Conservation (phyloP, 306 rosid species). For the Casuarina cunninghamiana region DNA sequence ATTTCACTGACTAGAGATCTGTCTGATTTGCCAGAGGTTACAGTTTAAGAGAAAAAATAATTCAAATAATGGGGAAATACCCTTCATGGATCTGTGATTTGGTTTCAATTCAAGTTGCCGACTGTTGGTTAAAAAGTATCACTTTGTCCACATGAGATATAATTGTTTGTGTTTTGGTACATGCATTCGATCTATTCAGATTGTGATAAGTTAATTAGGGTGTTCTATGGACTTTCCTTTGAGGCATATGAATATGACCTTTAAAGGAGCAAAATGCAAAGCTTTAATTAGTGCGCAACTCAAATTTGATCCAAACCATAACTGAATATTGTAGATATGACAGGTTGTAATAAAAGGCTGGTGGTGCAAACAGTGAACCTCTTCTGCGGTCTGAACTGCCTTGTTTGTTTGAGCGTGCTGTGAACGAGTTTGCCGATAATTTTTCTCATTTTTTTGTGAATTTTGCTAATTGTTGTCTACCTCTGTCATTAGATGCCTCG, state of each 20-base stretch:
- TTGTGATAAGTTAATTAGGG: no score
- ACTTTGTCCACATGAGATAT: background rate
- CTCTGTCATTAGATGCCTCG: background rate
- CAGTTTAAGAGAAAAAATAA: background rate
- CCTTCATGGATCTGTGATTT: background rate
- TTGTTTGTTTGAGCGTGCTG: background rate
- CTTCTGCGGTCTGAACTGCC: background rate
- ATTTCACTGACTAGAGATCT: constrained; percentile 2
- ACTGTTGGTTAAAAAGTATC: background rate
- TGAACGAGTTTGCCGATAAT: background rate
- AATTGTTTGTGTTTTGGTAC: background rate
- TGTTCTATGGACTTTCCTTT: no score
- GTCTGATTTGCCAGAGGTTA: background rate
- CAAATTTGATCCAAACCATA: no score
- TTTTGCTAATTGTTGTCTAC: background rate
- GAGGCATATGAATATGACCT: no score
- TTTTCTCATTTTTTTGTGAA: background rate
- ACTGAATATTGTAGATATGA: no score
- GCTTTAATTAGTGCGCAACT: no score
- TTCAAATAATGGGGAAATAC: background rate
- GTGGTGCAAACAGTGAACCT: background rate
- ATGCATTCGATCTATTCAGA: background rate
- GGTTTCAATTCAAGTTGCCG: background rate
- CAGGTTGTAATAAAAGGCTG: background rate
- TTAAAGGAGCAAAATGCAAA: no score